A percentile compares a stretch with the other conserved stretches of the same genome.
Conservation (phyloP, 1,284 basidiomycete species). For the Golubevia pallescens region DNA sequence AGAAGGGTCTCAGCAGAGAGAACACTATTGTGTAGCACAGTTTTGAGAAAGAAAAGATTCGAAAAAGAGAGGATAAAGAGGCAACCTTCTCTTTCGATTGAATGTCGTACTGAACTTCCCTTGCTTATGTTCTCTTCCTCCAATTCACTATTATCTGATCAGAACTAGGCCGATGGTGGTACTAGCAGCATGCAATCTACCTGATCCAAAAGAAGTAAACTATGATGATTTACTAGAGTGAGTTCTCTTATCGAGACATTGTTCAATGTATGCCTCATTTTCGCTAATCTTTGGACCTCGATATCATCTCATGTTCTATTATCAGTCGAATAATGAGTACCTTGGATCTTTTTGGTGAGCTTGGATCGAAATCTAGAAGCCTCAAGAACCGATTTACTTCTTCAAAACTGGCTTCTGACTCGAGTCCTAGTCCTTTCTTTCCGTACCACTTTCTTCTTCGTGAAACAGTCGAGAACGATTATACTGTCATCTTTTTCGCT, state of each 20-base stretch:
- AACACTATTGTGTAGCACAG: too few species aligned
- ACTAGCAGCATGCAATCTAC: slow-evolving; percentile 78
- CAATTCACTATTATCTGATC: slow-evolving; percentile 1
- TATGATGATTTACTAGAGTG: slow-evolving; percentile 79
- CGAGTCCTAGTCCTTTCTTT: slow-evolving; percentile 71
- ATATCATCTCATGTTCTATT: too few species aligned
- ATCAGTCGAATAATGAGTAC: slow-evolving; percentile 37
- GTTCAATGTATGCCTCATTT: too few species aligned
- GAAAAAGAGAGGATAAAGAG: too few species aligned
- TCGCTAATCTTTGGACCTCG: neutral
- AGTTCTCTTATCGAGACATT: slow-evolving; percentile 60
- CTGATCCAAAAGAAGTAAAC: slow-evolving; percentile 76
- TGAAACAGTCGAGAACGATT: slow-evolving; percentile 78
- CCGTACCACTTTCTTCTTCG: slow-evolving; percentile 70
- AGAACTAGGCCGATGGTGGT: slow-evolving; percentile 87
- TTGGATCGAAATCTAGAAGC: neutral
- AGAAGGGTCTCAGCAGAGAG: too few species aligned
- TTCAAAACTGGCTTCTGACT: slow-evolving; percentile 11
- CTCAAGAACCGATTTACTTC: too few species aligned
- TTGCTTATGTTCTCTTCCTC: slow-evolving; percentile 11
- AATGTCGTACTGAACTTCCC: too few species aligned
- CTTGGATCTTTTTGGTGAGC: slow-evolving; percentile 33
- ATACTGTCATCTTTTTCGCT: slow-evolving; percentile 82
- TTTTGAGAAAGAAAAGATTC: too few species aligned
- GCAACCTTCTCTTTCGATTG: too few species aligned